These are phyloP conservation scores for Rosa hybrid DNA, from an alignment of 331 rosid species.

Conservation along the genomic window DNA sequence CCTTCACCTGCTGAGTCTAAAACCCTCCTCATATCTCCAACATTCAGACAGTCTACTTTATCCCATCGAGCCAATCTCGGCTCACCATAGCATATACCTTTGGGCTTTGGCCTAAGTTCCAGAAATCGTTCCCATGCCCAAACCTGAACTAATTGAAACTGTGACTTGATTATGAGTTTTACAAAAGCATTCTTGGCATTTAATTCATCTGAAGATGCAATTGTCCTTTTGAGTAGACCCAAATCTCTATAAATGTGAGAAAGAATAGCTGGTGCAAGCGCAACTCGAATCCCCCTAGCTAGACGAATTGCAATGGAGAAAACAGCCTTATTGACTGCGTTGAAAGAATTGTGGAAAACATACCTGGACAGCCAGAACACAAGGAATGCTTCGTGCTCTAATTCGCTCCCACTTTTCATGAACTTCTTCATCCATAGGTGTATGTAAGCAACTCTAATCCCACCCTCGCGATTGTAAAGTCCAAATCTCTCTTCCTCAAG, in stretches of 20 bases:
- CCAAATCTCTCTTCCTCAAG: background rate
- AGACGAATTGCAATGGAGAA: constrained; percentile 50
- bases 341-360: constrained; percentile 20
- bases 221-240: constrained; percentile 25
- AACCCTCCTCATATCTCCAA: background rate
- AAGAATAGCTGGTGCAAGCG: constrained; percentile 58
- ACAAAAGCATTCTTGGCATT: background rate
- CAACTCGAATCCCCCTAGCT: constrained; percentile 42
- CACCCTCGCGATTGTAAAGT: background rate
- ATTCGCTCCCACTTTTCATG: constrained; percentile 31
- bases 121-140: constrained; percentile 43
- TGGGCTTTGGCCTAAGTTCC: constrained; percentile 7
- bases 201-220: background rate
- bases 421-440: constrained; percentile 32
- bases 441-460: too few species aligned
- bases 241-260: constrained; percentile 49
- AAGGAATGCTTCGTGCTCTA: constrained; percentile 66
- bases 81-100: background rate
- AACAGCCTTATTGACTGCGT: background rate
- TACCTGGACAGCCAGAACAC: constrained; percentile 46
- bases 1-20: constrained; percentile 17
- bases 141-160: constrained; percentile 34
- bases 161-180: background rate
- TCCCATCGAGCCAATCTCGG: constrained; percentile 36
- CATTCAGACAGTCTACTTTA: background rate